Base-by-base conservation (phyloP, 805 yeast species). In the Schwanniomyces yamadae region DNA sequence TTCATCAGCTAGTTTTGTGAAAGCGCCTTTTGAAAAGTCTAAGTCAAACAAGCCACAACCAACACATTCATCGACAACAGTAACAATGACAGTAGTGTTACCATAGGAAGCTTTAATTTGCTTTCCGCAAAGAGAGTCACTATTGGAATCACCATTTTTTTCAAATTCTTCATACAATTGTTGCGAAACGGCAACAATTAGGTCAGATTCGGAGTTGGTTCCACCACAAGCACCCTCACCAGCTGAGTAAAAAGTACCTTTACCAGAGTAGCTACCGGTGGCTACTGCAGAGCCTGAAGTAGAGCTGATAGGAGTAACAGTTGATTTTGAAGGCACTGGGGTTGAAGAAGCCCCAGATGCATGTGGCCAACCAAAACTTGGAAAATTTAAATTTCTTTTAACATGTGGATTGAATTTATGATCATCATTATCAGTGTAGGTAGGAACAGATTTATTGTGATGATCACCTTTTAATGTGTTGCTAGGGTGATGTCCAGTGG, bases 1-100 rank as follows among this genome's bases (percentile, higher is more conserved):
- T 53, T 61, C 55, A 48, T 69, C 75, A 11, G 82, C 83, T 41
- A 79, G 58, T 43, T 61, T 49, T 24, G 58, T 36, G 52, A 80
- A 79, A 4, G 84, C 84, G 38, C 74, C 51, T 6, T 83, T 83
- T n/a, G 82, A 74, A 38, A 80, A 65, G 48, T 79, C 84, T 40
- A 79, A 69, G 48, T 70, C 76, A 39, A 73, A 54, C 33, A 57
- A 50, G 17, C 55, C 44, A 50, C 84, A 80, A 16, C 76, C 81
- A 36, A 63, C 73, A 59, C 84, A 80, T 44, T 71, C 60, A 57
- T 79, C 84, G 25, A 67, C 73, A 33, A 78, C 78, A 15, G 73
- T 71, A 32, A 79, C 84, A 28, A 63, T 67, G 39, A 77, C 82
- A 11, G 77, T 59, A 50, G 73, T 73, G 33, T 74, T 78, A 39